A percentile compares a stretch with the other conserved stretches of the same genome.
These are phyloP conservation scores for Clonostachys sp. DNA, from an alignment of 2,329 filamentous ascomycete genomes.

Conservation along the genomic window DNA sequence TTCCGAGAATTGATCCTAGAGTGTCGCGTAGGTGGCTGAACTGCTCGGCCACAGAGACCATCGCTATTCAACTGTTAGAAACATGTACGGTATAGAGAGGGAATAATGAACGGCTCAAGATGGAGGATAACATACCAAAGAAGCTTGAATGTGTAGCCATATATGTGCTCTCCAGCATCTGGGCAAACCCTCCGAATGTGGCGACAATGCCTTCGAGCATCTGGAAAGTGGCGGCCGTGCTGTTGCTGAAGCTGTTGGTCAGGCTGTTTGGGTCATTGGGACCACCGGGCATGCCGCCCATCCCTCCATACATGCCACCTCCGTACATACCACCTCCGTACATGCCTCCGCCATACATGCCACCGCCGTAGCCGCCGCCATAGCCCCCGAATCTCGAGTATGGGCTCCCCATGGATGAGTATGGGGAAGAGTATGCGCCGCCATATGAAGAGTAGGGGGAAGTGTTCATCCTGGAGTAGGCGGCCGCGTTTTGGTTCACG, in stretches of 20 bases:
- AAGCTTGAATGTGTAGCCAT: conserved; percentile 99
- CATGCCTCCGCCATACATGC: conserved; percentile 28
- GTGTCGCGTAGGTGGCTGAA: conserved; percentile 92
- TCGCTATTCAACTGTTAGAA: conserved; percentile 51
- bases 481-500: conserved; percentile 83
- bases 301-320: conserved; percentile 36
- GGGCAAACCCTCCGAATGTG: conserved; percentile 94
- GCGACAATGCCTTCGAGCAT: conserved; percentile 96
- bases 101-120: background rate
- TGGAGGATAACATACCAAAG: conserved; percentile 64
- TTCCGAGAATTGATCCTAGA: conserved; percentile 86
- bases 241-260: conserved; percentile 92
- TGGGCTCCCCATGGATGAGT: conserved; percentile 21
- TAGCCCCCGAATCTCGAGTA: conserved; percentile 42
- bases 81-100: too few relatives aligned
- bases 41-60: conserved; percentile 97
- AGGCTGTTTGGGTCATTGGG: conserved; percentile 90
- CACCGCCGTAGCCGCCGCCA: conserved; percentile 29
- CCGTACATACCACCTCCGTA: conserved; percentile 34
- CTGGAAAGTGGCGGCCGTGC: conserved; percentile 94
- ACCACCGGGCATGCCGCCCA: conserved; percentile 35
- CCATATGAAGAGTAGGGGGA: conserved; percentile 39
- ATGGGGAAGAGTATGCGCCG: conserved; percentile 29
- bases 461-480: conserved; percentile 59
- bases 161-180: conserved; percentile 99